These are phyloP conservation scores for Elsinoe australis DNA, from an alignment of 2,329 filamentous ascomycete genomes.

Conservation along the genomic window DNA sequence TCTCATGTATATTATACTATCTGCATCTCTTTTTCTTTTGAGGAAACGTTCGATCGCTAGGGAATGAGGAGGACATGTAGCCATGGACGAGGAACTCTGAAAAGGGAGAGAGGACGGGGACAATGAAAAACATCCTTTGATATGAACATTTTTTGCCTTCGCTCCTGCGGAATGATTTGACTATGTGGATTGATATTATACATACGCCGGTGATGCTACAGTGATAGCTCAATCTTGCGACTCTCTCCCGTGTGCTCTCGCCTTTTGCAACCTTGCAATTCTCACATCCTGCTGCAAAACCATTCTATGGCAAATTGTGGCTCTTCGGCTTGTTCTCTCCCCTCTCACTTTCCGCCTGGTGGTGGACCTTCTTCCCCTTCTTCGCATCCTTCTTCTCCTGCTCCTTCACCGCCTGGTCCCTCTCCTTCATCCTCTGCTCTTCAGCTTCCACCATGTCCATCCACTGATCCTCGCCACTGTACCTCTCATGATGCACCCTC, in stretches of 20 bases:
- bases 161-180: no score
- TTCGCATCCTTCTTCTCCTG: constrained; percentile 24
- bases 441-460: constrained; percentile 81
- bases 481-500: constrained; percentile 77
- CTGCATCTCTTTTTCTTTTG: not conserved
- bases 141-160: no score
- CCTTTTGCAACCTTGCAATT: no score
- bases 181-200: no score
- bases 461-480: constrained; percentile 88
- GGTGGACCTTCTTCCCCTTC: constrained; percentile 59
- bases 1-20: constrained; percentile 12
- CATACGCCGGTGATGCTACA: no score
- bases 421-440: constrained; percentile 52
- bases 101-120: no score
- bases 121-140: no score
- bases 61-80: not conserved
- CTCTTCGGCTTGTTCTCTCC: constrained; percentile 11
- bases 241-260: no score
- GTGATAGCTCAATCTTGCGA: no score
- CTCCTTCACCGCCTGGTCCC: constrained; percentile 37
- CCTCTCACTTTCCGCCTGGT: not conserved
- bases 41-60: constrained; percentile 1
- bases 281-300: no score
- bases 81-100: no score
- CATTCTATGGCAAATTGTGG: constrained; percentile 13